Conservation (phyloP, 208 protist genomes). For the Lotmaria passim region DNA sequence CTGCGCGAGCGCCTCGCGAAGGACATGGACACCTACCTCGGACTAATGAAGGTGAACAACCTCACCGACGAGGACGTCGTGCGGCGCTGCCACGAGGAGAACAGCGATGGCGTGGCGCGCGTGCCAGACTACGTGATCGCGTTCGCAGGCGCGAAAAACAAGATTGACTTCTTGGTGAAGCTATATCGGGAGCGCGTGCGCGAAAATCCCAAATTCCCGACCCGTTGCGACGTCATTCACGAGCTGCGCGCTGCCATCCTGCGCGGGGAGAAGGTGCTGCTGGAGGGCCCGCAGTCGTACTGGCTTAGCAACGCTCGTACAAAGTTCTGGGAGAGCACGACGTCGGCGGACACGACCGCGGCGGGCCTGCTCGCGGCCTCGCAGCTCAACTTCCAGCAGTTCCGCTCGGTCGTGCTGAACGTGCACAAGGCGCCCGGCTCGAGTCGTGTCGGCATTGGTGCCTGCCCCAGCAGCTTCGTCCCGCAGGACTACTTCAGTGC, state of each 20-base stretch:
- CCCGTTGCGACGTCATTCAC: conserved; percentile 84
- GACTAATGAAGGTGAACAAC: conserved; percentile 67
- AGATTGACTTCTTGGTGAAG: conserved; percentile 81
- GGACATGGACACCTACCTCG: conserved; percentile 92
- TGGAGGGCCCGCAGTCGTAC: conserved; percentile 93
- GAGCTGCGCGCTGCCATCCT: conserved; percentile 71
- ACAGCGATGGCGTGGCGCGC: conserved; percentile 82
- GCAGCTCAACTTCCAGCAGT: conserved; percentile 88
- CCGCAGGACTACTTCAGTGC: conserved; percentile 90
- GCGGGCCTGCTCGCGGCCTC: conserved; percentile 80
- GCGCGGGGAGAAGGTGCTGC: conserved; percentile 84
- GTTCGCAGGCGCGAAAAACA: conserved; percentile 82
- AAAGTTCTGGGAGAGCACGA: conserved; percentile 93
- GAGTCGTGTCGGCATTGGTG: conserved; percentile 91
- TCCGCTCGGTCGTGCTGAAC: conserved; percentile 84
- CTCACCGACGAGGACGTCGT: conserved; percentile 85
- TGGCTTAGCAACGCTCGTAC: conserved; percentile 92
- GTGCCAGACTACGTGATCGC: conserved; percentile 85
- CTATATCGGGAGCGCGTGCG: conserved; percentile 78
- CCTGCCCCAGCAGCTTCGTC: conserved; percentile 89
- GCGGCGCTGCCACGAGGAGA: conserved; percentile 74
- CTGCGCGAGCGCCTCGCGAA: conserved; percentile 68
- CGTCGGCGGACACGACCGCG: conserved; percentile 88
- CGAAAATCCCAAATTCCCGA: conserved; percentile 81
- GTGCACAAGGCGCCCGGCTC: conserved; percentile 92